phyloP scores from a whole-genome alignment of 106 monocot species.

The Iris macrosiphon region DNA sequence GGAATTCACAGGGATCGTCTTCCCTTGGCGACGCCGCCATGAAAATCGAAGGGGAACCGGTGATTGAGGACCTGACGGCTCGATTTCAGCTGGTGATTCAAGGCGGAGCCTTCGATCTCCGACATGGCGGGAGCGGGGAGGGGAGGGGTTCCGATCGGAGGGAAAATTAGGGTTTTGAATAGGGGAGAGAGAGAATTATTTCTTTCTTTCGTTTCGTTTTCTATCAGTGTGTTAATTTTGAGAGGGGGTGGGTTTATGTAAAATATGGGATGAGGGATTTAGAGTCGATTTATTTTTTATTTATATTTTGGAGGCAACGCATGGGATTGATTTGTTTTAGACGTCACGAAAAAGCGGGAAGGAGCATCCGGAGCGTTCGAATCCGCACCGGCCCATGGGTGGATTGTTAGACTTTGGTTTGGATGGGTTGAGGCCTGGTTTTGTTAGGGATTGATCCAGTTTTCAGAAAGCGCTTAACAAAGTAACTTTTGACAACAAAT shows the following conservation, averaged over 20 bases:
- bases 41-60: not conserved
- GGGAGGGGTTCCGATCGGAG: not conserved
- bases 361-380: not conserved
- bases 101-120: not conserved
- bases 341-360: not conserved
- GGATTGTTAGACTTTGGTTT: too few species aligned
- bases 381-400: not conserved
- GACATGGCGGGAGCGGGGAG: constrained; percentile 7
- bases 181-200: not conserved
- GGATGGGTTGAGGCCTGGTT: too few species aligned
- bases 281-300: not conserved
- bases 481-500: too few species aligned
- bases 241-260: constrained; percentile 5
- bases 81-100: constrained; percentile 7
- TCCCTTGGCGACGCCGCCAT: not conserved
- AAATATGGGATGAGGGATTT: not conserved
- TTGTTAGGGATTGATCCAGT: too few species aligned
- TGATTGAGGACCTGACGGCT: too few species aligned
- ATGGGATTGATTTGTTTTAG: not conserved
- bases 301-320: constrained; percentile 13
- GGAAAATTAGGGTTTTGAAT: not conserved
- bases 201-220: too few species aligned
- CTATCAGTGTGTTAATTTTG: too few species aligned
- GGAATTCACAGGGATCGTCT: constrained; percentile 9
- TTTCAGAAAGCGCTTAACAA: too few species aligned